A percentile compares a stretch with the other conserved stretches of the same genome.
These are phyloP conservation scores for Lactarius deliciosus DNA, from an alignment of 768 basidiomycete species.

Conservation along the genomic window DNA sequence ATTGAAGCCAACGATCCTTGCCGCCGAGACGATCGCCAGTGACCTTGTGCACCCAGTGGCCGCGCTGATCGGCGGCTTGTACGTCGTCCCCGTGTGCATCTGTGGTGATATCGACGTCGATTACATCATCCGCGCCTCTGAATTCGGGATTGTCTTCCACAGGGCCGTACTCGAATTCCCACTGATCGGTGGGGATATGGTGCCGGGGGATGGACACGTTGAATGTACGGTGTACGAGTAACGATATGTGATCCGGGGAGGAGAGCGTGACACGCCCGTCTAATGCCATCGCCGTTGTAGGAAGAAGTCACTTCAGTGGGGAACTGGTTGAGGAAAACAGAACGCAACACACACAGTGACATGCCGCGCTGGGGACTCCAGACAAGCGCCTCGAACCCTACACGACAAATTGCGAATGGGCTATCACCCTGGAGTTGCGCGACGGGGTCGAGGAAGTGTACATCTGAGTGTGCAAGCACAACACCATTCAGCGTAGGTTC, in stretches of 20 bases:
- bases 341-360: conserved; percentile 59
- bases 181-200: conserved; percentile 79
- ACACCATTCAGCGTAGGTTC: conserved; percentile 86
- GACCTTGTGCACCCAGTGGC: conserved; percentile 75
- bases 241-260: conserved; percentile 89
- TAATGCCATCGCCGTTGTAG: conserved; percentile 34
- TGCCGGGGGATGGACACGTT: conserved; percentile 93
- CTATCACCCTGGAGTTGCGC: conserved; percentile 78
- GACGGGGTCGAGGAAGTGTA: conserved; percentile 60
- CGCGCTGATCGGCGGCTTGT: conserved; percentile 49
- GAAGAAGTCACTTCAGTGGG: conserved; percentile 5
- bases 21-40: conserved; percentile 74
- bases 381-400: conserved; percentile 79
- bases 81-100: conserved; percentile 27
- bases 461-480: conserved; percentile 79
- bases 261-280: conserved; percentile 86
- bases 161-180: conserved; percentile 85
- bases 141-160: conserved; percentile 79
- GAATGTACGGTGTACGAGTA: conserved; percentile 89
- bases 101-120: conserved; percentile 22
- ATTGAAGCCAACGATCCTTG: conserved; percentile 63
- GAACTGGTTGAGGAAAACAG: neutral
- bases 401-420: conserved; percentile 74
- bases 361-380: conserved; percentile 88
- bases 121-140: conserved; percentile 38